Percentiles rank a stretch among this genome's conserved stretches.
Conservation (phyloP, 306 rosid species). For the Malus fusca region DNA sequence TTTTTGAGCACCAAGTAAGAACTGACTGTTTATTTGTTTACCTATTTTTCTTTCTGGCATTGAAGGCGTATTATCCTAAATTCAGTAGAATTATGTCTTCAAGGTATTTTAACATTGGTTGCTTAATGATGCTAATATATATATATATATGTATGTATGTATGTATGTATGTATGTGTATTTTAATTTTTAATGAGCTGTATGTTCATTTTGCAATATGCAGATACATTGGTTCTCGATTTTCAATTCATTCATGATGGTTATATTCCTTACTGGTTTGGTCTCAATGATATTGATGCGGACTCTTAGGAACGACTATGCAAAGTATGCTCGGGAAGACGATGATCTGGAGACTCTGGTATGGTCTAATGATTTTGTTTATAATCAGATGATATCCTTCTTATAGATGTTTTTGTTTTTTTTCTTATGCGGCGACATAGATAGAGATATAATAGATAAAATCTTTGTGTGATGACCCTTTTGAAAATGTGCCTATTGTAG, state of each 20-base stretch:
- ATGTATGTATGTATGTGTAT: background rate
- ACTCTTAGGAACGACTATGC: conserved; percentile 98
- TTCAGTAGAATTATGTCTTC: background rate
- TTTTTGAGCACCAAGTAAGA: conserved; percentile 95
- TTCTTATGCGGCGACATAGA: background rate
- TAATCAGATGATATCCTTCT: background rate
- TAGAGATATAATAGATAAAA: conserved; percentile 3
- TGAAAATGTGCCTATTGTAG: conserved; percentile 31
- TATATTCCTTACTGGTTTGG: conserved; percentile 97
- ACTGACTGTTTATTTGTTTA: background rate
- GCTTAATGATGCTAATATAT: conserved; percentile 7
- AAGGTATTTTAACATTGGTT: background rate
- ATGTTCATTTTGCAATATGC: conserved; percentile 25
- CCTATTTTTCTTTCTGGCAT: background rate
- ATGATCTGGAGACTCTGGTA: conserved; percentile 95
- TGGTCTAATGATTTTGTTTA: conserved; percentile 17
- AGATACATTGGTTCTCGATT: conserved; percentile 99
- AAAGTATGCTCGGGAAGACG: conserved; percentile 97
- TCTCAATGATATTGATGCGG: conserved; percentile 98
- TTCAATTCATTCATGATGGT: conserved; percentile 99
- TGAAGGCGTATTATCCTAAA: background rate
- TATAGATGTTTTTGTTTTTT: background rate
- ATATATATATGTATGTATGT: fast-evolving
- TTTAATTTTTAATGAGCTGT: conserved; percentile 12
- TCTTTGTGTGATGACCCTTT: conserved; percentile 8